These are phyloP conservation scores for Aplosporella prunicola DNA, from an alignment of 2,329 filamentous ascomycete species.

Conservation along the genomic window DNA sequence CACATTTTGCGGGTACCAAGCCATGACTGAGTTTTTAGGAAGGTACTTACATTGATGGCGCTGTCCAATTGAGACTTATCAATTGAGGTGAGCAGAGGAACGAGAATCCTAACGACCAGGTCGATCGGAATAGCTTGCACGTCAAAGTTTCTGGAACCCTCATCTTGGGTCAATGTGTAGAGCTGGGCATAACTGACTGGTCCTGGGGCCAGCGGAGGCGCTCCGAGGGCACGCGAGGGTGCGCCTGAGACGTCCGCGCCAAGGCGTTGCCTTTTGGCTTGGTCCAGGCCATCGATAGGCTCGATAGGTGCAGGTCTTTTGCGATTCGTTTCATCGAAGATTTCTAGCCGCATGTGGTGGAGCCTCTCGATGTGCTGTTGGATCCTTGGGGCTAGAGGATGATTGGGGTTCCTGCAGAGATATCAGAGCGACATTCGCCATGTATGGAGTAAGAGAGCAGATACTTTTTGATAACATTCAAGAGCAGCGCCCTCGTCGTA, in stretches of 20 bases:
- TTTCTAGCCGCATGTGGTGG: slow-evolving; percentile 65
- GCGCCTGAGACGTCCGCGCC: slow-evolving; percentile 41
- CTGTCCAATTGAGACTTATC: slow-evolving; percentile 59
- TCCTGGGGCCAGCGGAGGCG: slow-evolving; percentile 64
- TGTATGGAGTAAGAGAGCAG: slow-evolving; percentile 21
- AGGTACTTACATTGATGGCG: slow-evolving; percentile 58
- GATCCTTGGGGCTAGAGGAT: slow-evolving; percentile 65
- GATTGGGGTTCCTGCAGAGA: slow-evolving; percentile 60
- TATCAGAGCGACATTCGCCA: not conserved
- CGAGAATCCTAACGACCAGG: slow-evolving; percentile 70
- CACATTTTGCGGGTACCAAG: no score
- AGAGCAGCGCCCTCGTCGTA: slow-evolving; percentile 72
- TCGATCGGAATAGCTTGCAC: slow-evolving; percentile 68
- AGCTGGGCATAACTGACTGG: slow-evolving; percentile 72
- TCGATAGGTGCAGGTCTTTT: slow-evolving; percentile 68
- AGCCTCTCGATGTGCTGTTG: slow-evolving; percentile 80
- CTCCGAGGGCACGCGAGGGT: slow-evolving; percentile 39
- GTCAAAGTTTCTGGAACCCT: slow-evolving; percentile 68
- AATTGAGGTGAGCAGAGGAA: slow-evolving; percentile 64
- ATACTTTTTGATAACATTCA: slow-evolving; percentile 73
- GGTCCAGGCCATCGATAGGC: slow-evolving; percentile 61
- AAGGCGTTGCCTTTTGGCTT: slow-evolving; percentile 71
- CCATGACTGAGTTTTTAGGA: no score
- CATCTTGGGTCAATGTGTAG: slow-evolving; percentile 74
- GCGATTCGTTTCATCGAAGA: slow-evolving; percentile 66